phyloP scores from a whole-genome alignment of 2,329 filamentous ascomycete genomes.

The Tolypocladium endophyticum region DNA sequence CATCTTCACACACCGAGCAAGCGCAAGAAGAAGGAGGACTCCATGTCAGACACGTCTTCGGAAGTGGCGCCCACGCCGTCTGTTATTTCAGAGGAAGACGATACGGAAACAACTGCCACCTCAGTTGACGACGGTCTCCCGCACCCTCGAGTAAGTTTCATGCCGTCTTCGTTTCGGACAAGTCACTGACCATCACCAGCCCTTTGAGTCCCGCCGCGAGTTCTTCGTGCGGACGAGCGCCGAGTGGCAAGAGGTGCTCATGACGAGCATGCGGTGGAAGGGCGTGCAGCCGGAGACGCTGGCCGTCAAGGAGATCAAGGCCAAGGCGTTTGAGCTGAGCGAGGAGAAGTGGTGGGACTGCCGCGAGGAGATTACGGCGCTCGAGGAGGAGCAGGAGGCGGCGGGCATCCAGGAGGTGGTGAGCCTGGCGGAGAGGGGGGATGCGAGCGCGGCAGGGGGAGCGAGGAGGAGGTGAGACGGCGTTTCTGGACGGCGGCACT shows the following conservation, averaged over 20 bases:
- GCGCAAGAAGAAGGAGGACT: conserved; percentile 44
- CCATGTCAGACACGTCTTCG: conserved; percentile 27
- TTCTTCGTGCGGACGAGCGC: conserved; percentile 84
- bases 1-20: conserved; percentile 41
- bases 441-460: conserved; percentile 30
- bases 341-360: conserved; percentile 99
- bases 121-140: conserved; percentile 65
- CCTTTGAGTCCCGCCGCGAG: conserved; percentile 82
- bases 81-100: conserved; percentile 29
- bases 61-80: conserved; percentile 18
- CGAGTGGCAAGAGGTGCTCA: conserved; percentile 82
- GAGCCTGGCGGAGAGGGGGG: conserved; percentile 65
- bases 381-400: conserved; percentile 95
- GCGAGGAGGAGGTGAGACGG: conserved; percentile 19
- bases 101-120: conserved; percentile 35
- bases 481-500: neutral
- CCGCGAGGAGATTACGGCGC: conserved; percentile 77
- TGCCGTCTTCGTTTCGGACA: neutral
- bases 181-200: conserved; percentile 32
- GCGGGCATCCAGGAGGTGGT: conserved; percentile 93
- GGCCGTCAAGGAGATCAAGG: conserved; percentile 82
- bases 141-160: conserved; percentile 44
- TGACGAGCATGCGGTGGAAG: conserved; percentile 63
- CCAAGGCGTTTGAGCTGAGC: conserved; percentile 78
- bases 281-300: conserved; percentile 56